These are phyloP conservation scores for Saccharata proteae DNA, from an alignment of 2,329 filamentous ascomycete genomes.

Conservation along the genomic window DNA sequence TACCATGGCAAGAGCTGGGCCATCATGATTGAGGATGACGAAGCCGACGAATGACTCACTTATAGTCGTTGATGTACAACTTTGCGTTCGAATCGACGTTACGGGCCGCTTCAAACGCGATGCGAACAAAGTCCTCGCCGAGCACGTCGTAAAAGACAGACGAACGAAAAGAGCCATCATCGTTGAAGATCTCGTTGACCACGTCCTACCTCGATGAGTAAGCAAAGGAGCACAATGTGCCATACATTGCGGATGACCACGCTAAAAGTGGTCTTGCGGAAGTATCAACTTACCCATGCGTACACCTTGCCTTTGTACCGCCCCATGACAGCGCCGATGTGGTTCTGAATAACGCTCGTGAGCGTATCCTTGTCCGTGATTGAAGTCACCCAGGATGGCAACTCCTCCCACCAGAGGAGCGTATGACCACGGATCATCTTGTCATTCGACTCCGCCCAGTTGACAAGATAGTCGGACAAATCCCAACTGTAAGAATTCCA, in stretches of 20 bases:
- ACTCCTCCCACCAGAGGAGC: slow-evolving; percentile 47
- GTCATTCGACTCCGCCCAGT: slow-evolving; percentile 44
- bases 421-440: slow-evolving; percentile 54
- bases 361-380: slow-evolving; percentile 42
- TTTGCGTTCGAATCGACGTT: slow-evolving; percentile 54
- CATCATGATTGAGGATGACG: neutral
- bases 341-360: slow-evolving; percentile 44
- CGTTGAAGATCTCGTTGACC: slow-evolving; percentile 52
- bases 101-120: slow-evolving; percentile 58
- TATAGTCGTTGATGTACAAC: slow-evolving; percentile 64
- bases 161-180: slow-evolving; percentile 46
- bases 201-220: slow-evolving; percentile 38
- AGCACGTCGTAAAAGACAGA: slow-evolving; percentile 57
- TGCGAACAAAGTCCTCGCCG: slow-evolving; percentile 56
- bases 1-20: neutral
- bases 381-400: slow-evolving; percentile 44
- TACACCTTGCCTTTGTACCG: slow-evolving; percentile 53
- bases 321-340: slow-evolving; percentile 45
- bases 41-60: slow-evolving; percentile 16
- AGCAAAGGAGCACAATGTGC: too few relatives aligned
- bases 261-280: slow-evolving; percentile 7
- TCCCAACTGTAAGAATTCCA: slow-evolving; percentile 43
- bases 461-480: slow-evolving; percentile 46
- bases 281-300: slow-evolving; percentile 33
- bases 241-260: neutral